Evolutionary conservation across 345 rosid species (phyloP), one percentile per base, ranked within the genome.

Genomic region (Aquilaria yunnanensis): DNA sequence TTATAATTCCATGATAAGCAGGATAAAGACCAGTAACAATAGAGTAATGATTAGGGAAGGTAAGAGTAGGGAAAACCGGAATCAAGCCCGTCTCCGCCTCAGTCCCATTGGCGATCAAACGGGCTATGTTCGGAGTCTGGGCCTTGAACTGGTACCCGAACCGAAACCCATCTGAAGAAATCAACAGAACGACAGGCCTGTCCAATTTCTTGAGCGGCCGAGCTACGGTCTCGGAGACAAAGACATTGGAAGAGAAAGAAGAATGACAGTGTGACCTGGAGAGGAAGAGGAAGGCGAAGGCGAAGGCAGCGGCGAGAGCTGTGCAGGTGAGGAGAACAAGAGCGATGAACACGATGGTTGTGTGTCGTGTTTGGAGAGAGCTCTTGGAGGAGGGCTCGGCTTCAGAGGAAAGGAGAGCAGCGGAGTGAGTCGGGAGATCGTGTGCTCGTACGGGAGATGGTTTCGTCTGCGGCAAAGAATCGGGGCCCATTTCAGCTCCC

Each of bases 11-110:
- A 53, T 93, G 98, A 69, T 66, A 73, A 46, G 96, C 83, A 45
- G 98, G 98, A 67, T 93, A 93, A 43, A 93, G 86, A 54, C 97
- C 98, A 46, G 97, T 90, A 50, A 83, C 97, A 56, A 93, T 93
- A 29, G 98, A 84, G 82, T 90, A 90, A 67, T 93, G 98, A 61
- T 93, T 90, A 41, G 97, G 97, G 74, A 93, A 93, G 41, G 96
- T 93, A 51, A 90, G 77, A 4, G 96, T 76, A 16, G 98, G 98
- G 59, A 79, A 93, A 37, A 93, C 97, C 3, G 97, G 92, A 71
- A 93, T 88, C 73, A 93, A 45, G 70, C 98, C 98, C 32, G 71
- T 76, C 57, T 86, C 94, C 0, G 98, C 97, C 70, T 87, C 97
- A 0, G 98, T 90, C 50, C 97, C 98, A 45, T 90, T 83, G 16